Base-by-base conservation (phyloP, 1,284 basidiomycete genomes). In the Leucoagaricus sp. region DNA sequence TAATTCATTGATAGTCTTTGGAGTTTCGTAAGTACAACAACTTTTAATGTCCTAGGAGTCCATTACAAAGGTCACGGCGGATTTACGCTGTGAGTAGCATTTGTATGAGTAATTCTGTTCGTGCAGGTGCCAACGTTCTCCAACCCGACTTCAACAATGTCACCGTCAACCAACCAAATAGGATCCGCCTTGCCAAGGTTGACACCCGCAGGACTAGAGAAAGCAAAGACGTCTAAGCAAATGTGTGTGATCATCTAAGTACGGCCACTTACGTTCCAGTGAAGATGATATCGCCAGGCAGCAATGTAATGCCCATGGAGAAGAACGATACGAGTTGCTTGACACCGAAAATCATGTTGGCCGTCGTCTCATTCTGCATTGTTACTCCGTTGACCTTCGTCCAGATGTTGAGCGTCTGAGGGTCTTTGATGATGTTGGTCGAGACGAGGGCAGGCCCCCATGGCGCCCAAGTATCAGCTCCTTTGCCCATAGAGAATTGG, bases 241-340 rank as follows among this genome's bases (percentile, higher is more conserved):
- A 33, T n/a, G 29, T 17, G 15, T 28, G 38, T 17, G 26, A 3
- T 33, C 26, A 40, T 17, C 34, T 28, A 28, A 23, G 19, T 19
- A 8, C 28, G 44, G 41, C 13, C 33, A 68, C 72, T 68, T 42
- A 72, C 73, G 80, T 80, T 60, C 81, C 82, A 41, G 83, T 85
- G 61, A 82, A 78, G 60, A 87, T 83, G 15, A 87, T 67, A 15
- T 83, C 82, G 4, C 84, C 85, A 4, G 79, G 73, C 6, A 76
- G 67, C 13, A 87, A 68, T 0, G 84, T 86, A 5, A 79, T 82
- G 2, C 84, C 84, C 71, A 82, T 79, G 0, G 81, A 82, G 60
- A 84, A 75, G 71, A 79, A 79, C 8, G 80, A 77, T 26, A 83
- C 75, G 0, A 77, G 62, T 38, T 77, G 68, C 44, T 74, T 74